These are phyloP conservation scores for Coemansia aciculifera DNA, from an alignment of 192 early-diverging fungal genomes.

Conservation along the genomic window DNA sequence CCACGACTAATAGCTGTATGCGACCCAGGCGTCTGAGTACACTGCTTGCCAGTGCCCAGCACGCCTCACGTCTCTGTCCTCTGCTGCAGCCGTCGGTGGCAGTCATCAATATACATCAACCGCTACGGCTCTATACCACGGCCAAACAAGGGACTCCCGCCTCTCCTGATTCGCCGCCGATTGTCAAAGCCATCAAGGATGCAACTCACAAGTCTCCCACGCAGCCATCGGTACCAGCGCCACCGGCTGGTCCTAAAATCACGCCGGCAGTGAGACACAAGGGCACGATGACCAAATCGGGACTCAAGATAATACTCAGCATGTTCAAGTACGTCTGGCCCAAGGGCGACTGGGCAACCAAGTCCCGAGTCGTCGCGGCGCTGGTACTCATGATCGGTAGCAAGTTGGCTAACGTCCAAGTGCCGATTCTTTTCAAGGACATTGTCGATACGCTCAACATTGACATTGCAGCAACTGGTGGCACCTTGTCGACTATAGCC, in stretches of 20 bases:
- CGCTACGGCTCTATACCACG: neutral
- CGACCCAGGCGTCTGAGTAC: neutral
- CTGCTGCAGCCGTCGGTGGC: neutral
- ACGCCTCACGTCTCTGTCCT: neutral
- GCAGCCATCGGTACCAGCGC: slow-evolving; percentile 10
- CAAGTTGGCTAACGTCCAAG: slow-evolving; percentile 87
- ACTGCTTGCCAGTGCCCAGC: neutral
- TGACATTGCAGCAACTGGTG: slow-evolving; percentile 58
- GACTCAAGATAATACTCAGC: slow-evolving; percentile 67
- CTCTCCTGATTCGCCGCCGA: neutral
- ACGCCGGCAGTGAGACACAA: neutral
- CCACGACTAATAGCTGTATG: neutral
- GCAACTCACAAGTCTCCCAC: neutral
- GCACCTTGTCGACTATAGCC: slow-evolving; percentile 72
- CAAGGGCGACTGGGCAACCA: slow-evolving; percentile 78
- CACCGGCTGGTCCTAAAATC: neutral
- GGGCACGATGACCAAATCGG: slow-evolving; percentile 49
- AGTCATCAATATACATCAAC: neutral
- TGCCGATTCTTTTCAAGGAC: slow-evolving; percentile 94
- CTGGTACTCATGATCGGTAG: slow-evolving; percentile 79
- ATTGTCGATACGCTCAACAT: slow-evolving; percentile 85
- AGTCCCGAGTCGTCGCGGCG: slow-evolving; percentile 83
- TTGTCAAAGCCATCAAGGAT: neutral
- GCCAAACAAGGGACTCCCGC: neutral
- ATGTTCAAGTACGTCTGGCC: slow-evolving; percentile 89